Percentiles rank a stretch among this genome's conserved stretches.
Conservation (phyloP, 2,329 filamentous ascomycete species). For the Ophiostoma novo-ulmi region DNA sequence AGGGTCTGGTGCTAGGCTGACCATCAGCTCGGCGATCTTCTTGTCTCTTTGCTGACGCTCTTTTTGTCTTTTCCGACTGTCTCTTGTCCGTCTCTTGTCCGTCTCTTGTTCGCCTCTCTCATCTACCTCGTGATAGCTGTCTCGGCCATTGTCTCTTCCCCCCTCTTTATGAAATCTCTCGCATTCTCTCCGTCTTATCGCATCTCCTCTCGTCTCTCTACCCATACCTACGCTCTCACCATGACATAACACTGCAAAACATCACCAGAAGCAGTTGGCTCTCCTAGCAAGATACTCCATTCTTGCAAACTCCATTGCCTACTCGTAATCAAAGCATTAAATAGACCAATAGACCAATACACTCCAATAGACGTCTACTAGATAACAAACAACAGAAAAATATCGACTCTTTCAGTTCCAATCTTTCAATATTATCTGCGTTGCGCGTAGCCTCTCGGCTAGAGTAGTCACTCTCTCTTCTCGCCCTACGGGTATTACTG, state of each 20-base stretch:
- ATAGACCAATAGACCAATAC: neutral
- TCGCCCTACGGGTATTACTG: neutral
- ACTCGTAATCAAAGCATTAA: neutral
- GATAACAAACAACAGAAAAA: neutral
- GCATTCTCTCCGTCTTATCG: neutral
- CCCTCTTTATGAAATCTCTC: neutral
- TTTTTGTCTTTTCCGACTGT: neutral
- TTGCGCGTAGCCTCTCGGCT: neutral
- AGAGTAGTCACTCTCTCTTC: neutral
- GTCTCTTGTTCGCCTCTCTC: neutral
- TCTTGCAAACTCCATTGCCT: neutral
- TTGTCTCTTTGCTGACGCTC: neutral
- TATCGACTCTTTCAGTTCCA: neutral
- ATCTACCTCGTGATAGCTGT: neutral
- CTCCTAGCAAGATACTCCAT: neutral
- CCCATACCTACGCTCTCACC: neutral
- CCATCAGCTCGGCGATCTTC: constrained; percentile 1
- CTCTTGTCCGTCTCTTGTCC: neutral
- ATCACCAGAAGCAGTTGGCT: neutral
- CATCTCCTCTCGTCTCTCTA: too few relatives aligned
- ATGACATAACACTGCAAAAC: neutral
- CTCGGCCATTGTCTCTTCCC: neutral
- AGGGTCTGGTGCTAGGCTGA: constrained; percentile 1
- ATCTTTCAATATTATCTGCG: neutral
- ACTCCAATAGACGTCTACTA: neutral